Evolutionary conservation across 495 filamentous ascomycete species (phyloP).

Genomic region (Apiosordaria backusii): DNA sequence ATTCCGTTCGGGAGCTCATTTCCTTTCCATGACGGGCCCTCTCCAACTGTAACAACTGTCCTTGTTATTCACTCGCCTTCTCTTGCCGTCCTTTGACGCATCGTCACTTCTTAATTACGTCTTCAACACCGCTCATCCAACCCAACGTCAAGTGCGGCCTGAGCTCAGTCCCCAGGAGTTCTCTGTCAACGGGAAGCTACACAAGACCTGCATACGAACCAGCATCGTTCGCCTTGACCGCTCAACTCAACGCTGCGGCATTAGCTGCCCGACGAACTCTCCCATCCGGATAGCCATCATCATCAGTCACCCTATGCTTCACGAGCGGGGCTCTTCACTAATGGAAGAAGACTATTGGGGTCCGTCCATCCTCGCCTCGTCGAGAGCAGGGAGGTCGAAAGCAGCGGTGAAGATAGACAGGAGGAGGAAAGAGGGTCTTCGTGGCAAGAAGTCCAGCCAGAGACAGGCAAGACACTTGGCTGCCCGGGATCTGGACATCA

Average conservation of each 20-base stretch:
- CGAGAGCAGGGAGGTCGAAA: background rate
- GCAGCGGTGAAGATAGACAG: background rate
- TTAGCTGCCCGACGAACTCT: background rate
- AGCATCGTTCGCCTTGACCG: background rate
- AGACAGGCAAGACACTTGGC: background rate
- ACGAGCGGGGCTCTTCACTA: background rate
- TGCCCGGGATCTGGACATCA: background rate
- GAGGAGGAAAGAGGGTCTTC: background rate
- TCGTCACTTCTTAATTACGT: background rate
- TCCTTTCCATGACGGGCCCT: background rate
- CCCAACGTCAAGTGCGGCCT: background rate
- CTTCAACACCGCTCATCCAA: background rate
- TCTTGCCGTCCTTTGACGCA: background rate
- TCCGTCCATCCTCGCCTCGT: background rate
- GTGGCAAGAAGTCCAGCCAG: background rate
- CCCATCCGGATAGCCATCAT: background rate
- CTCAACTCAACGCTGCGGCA: background rate
- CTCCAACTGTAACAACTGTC: background rate
- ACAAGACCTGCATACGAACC: slow-evolving; percentile 4
- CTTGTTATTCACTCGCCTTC: background rate
- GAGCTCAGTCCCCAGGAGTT: background rate
- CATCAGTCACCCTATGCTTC: background rate
- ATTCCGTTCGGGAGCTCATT: background rate
- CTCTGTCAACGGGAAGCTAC: background rate
- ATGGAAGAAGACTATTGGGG: background rate